A percentile compares a stretch with the other conserved stretches of the same genome.
Conservation (phyloP, 768 basidiomycete genomes). For the Psilocybe cubensis region DNA sequence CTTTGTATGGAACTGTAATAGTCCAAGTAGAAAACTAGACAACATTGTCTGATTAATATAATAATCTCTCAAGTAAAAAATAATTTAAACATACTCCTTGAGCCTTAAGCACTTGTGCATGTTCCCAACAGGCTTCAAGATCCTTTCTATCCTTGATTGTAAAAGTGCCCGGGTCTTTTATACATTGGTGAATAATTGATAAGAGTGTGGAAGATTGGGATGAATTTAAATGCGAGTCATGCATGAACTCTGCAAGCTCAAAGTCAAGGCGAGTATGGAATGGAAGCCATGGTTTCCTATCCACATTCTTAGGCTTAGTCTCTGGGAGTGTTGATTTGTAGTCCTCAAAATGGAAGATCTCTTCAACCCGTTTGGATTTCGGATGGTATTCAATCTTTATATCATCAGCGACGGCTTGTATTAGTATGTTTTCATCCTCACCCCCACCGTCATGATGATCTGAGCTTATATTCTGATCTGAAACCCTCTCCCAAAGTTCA, state of each 20-base stretch:
- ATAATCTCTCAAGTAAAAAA: not conserved
- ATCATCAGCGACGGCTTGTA: no score
- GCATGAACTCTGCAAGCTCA: conserved; percentile 28
- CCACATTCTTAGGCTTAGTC: not conserved
- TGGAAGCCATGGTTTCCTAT: no score
- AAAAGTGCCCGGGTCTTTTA: conserved; percentile 12
- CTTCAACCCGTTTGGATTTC: not conserved
- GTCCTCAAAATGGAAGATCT: conserved; percentile 10
- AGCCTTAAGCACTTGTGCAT: conserved; percentile 6
- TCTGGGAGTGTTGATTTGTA: not conserved
- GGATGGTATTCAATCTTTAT: conserved; percentile 18
- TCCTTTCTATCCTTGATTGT: conserved; percentile 22
- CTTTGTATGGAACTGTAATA: conserved; percentile 5
- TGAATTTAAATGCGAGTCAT: conserved; percentile 22
- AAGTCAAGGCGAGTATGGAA: no score
- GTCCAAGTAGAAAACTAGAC: no score
- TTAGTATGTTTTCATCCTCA: no score
- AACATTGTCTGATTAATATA: no score
- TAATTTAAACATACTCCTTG: conserved; percentile 5
- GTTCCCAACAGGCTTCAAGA: conserved; percentile 21
- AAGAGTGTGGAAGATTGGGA: conserved; percentile 20
- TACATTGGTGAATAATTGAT: conserved; percentile 17
- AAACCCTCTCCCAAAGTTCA: no score
- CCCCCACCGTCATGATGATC: no score
- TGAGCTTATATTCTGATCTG: no score